Percentiles rank a stretch among this genome's conserved stretches.
These are phyloP conservation scores for Glutinoglossum americanum DNA, from an alignment of 495 filamentous ascomycete species.

Conservation along the genomic window DNA sequence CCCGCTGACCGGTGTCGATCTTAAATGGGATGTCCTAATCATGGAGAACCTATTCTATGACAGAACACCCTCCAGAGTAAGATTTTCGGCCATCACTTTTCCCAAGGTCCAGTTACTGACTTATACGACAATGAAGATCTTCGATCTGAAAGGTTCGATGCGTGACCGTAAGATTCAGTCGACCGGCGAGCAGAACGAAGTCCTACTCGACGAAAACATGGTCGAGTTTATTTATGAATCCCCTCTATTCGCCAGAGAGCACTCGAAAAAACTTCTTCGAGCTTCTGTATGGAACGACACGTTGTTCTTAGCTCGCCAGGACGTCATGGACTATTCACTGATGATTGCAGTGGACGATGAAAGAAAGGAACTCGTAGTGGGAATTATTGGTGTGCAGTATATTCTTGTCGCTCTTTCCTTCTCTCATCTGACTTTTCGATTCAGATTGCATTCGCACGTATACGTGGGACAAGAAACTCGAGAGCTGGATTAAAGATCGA, in stretches of 20 bases:
- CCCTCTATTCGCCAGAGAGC: conserved; percentile 80
- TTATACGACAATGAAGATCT: conserved; percentile 31
- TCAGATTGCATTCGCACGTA: conserved; percentile 88
- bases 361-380: conserved; percentile 76
- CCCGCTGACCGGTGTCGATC: conserved; percentile 71
- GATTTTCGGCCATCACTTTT: background rate
- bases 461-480: conserved; percentile 98
- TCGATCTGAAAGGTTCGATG: conserved; percentile 97
- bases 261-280: conserved; percentile 72
- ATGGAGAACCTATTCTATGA: conserved; percentile 99
- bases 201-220: conserved; percentile 96
- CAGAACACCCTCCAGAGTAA: conserved; percentile 50
- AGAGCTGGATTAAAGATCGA: conserved; percentile 95
- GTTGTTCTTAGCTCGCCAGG: conserved; percentile 69
- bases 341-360: conserved; percentile 95
- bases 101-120: background rate
- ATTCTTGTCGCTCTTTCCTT: background rate
- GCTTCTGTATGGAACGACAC: conserved; percentile 89
- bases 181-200: conserved; percentile 88
- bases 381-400: conserved; percentile 44
- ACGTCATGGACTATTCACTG: conserved; percentile 97
- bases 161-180: conserved; percentile 87
- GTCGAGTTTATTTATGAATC: conserved; percentile 98
- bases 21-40: conserved; percentile 80
- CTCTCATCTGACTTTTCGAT: conserved; percentile 1